Base-by-base conservation (phyloP, 192 early-diverging fungal species). In the Spizellomyces punctatus region DNA sequence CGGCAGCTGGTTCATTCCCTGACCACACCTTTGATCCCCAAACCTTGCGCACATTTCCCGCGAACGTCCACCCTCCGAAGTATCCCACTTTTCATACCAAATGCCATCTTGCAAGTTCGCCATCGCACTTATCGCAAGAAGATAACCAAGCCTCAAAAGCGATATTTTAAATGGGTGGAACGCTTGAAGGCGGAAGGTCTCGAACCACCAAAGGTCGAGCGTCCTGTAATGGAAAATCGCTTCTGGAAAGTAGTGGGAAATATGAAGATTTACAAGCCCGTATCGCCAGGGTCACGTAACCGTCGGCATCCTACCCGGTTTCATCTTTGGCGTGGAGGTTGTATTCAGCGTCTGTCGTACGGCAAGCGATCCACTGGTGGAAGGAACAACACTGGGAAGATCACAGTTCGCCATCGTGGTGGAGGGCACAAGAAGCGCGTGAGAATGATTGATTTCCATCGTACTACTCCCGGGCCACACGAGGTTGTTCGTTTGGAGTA, bases 251-350 rank as follows among this genome's bases (percentile, higher is more conserved):
- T 86, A 63, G 83, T 84, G 47, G 89, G 84, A 17, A 89, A 91
- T 71, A 96, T 96, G 88, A 98, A 96, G 83, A 90, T 94, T 10
- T 94, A 94, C 82, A 98, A 92, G 78, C 88, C 92, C 0, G 86
- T 94, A 6, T 89, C 95, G 6, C 92, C 92, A 19, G 95, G 95
- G 68, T 86, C 89, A 21, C 87, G 93, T 59, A 91, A 95, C 87
- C 82, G 93, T 7, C 89, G 91, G 44, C 88, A 95, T 80, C 86
- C 89, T 4, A 90, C 93, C 49, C 90, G 91, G 67, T 91, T 94
- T 69, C 90, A 96, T 73, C 86, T 96, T 56, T 90, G 89, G 82
- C 92, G 95, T 79, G 95, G 95, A 58, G 87, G 88, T 48, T 89
- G 92, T 17, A 77, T 95, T n/a, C 84, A 88, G 49, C 79, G 87